Evolutionary conservation across 306 rosid genomes (phyloP), one percentile per base, ranked within the genome.

Genomic region (Phaseolus lunatus): DNA sequence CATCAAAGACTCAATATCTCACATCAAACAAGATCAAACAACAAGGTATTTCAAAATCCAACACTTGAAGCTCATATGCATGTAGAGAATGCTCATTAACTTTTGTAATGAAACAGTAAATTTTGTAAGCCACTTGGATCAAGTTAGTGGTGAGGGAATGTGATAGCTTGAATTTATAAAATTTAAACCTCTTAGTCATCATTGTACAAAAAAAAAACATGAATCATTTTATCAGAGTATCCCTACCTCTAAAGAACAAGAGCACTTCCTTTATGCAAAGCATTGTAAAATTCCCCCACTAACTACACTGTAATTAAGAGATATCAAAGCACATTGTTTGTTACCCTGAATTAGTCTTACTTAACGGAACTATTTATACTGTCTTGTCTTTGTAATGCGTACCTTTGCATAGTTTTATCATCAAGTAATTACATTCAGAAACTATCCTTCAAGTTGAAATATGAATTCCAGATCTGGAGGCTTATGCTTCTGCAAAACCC

Each of bases 171-270:
- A 16, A 13, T 19, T 6, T 5, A 7, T 2, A 18, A n/a, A 49
- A 9, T 0, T 18, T 50, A 18, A 52, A 52, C 24, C 58, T 18
- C 58, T 7, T 8, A 18, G 13, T 7, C 58, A 18, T 7, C 12
- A 19, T 52, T 52, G 24, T 18, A 49, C 56, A 9, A 49, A n/a
- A 47, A 48, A 48, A 7, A 49, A 49, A 0, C n/a, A 45, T 23
- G 22, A 61, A 26, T 62, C 24, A 18, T 49, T 16, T 64, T 24
- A 13, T 69, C 49, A 63, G 15, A 33, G 31, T 76, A 75, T 48
- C 31, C 3, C 7, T 0, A 0, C 23, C 50, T 39, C 52, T 5
- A 13, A n/a, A 57, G 56, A 23, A 41, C 27, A 57, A 35, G 27
- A 58, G 19, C 43, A 57, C 39, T 33, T 5, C 8, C 5, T 33